phyloP scores from a whole-genome alignment of 768 basidiomycete species.

The Jaapia argillacea region DNA sequence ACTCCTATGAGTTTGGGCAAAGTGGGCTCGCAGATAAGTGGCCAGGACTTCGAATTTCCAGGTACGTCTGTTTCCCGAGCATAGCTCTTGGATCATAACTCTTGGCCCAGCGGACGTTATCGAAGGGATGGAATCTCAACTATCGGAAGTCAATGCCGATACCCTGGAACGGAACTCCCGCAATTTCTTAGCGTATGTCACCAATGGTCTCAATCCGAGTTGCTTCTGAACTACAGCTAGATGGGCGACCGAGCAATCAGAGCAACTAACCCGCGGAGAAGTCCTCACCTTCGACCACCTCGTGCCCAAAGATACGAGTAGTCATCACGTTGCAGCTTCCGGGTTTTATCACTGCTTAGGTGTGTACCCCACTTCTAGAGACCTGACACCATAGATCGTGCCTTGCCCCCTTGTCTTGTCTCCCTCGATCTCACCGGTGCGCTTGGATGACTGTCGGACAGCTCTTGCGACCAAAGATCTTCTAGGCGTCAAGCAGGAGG shows the following conservation, averaged over 20 bases:
- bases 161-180: constrained; percentile 67
- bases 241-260: no score
- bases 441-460: constrained; percentile 17
- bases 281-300: constrained; percentile 54
- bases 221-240: constrained; percentile 51
- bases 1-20: no score
- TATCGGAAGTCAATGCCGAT: constrained; percentile 42
- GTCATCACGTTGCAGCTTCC: constrained; percentile 68
- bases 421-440: no score
- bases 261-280: constrained; percentile 35
- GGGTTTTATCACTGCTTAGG: constrained; percentile 84
- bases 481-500: constrained; percentile 47
- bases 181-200: constrained; percentile 68
- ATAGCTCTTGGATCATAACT: no score
- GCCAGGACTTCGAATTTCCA: no score
- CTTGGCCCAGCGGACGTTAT: no score
- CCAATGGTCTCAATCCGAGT: background rate
- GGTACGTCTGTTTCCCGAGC: no score
- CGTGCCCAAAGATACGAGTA: constrained; percentile 56
- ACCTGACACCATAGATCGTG: no score
- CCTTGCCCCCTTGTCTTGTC: no score
- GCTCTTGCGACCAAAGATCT: constrained; percentile 74
- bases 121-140: constrained; percentile 38
- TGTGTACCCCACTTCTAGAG: constrained; percentile 25
- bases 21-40: no score